A percentile compares a stretch with the other conserved stretches of the same genome.
phyloP scores from a whole-genome alignment of 2,329 filamentous ascomycete genomes.

The Diplodia scrobiculata region DNA sequence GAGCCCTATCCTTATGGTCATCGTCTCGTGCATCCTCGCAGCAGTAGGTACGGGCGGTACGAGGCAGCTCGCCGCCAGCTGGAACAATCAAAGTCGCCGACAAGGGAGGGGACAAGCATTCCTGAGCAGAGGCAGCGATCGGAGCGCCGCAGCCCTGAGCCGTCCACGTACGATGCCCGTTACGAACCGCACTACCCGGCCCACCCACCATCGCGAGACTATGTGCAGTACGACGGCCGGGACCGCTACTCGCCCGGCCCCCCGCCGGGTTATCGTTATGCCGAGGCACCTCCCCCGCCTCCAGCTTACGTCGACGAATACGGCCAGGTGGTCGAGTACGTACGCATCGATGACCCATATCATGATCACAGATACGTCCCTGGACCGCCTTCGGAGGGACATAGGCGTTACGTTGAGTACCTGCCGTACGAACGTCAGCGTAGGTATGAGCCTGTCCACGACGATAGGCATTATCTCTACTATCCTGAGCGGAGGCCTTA shows the following conservation, averaged over 20 bases:
- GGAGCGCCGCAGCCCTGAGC: slow-evolving; percentile 12
- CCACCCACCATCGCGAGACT: slow-evolving; percentile 15
- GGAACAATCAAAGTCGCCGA: slow-evolving; percentile 25
- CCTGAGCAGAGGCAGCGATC: slow-evolving; percentile 21
- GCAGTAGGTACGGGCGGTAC: slow-evolving; percentile 26
- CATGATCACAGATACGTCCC: slow-evolving; percentile 9
- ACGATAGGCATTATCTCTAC: slow-evolving; percentile 20
- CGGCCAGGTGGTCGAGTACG: slow-evolving; percentile 28
- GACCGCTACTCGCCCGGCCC: slow-evolving; percentile 24
- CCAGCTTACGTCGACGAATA: slow-evolving; percentile 28
- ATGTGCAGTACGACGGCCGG: slow-evolving; percentile 16
- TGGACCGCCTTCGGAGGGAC: not conserved
- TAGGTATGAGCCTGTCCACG: slow-evolving; percentile 9
- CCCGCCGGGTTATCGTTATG: slow-evolving; percentile 23
- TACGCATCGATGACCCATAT: slow-evolving; percentile 26
- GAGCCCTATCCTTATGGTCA: slow-evolving; percentile 12
- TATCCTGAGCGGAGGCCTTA: slow-evolving; percentile 16
- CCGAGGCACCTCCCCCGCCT: slow-evolving; percentile 8
- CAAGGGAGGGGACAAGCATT: slow-evolving; percentile 12
- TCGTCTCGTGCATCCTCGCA: slow-evolving; percentile 16
- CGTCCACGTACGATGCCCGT: not conserved
- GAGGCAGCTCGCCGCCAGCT: slow-evolving; percentile 27
- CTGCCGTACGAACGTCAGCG: slow-evolving; percentile 22
- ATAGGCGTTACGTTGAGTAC: slow-evolving; percentile 13
- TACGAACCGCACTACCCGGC: not conserved